Evolutionary conservation across 306 rosid species (phyloP).

Genomic region (Oemleria cerasiformis): DNA sequence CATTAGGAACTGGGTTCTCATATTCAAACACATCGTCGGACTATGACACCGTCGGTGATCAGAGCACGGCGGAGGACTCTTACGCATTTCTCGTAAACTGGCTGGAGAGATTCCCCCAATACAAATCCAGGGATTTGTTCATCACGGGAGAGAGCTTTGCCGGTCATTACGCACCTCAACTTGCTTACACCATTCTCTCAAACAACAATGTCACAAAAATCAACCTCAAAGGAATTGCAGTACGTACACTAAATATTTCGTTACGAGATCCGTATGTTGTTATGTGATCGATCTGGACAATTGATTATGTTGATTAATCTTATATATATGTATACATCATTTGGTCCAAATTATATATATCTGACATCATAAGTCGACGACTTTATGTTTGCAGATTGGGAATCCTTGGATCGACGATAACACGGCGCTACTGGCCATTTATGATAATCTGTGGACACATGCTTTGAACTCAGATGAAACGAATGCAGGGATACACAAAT

Average conservation of each 20-base stretch:
- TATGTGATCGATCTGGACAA: no score
- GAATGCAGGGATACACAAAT: constrained; percentile 31
- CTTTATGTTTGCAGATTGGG: constrained; percentile 40
- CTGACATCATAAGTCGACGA: background rate
- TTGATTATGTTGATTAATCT: no score
- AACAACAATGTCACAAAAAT: constrained; percentile 34
- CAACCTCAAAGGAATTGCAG: constrained; percentile 62
- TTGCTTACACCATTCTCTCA: constrained; percentile 44
- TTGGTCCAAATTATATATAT: no score
- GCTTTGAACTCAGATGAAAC: constrained; percentile 57
- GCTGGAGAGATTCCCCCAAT: constrained; percentile 60
- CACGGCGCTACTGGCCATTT: constrained; percentile 29
- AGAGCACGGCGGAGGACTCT: constrained; percentile 47
- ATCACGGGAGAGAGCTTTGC: constrained; percentile 65
- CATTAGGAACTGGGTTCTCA: constrained; percentile 67
- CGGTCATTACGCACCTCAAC: constrained; percentile 64
- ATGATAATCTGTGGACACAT: constrained; percentile 48
- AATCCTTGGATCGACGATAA: constrained; percentile 55
- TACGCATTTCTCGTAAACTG: constrained; percentile 58
- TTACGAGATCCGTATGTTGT: no score
- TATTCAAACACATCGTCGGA: constrained; percentile 47
- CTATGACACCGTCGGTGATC: constrained; percentile 43
- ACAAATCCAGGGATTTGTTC: constrained; percentile 50
- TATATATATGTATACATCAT: no score
- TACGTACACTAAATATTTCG: constrained; percentile 24